Evolutionary conservation across 805 yeast species (phyloP).

Genomic region (Yarrowia sp.): DNA sequence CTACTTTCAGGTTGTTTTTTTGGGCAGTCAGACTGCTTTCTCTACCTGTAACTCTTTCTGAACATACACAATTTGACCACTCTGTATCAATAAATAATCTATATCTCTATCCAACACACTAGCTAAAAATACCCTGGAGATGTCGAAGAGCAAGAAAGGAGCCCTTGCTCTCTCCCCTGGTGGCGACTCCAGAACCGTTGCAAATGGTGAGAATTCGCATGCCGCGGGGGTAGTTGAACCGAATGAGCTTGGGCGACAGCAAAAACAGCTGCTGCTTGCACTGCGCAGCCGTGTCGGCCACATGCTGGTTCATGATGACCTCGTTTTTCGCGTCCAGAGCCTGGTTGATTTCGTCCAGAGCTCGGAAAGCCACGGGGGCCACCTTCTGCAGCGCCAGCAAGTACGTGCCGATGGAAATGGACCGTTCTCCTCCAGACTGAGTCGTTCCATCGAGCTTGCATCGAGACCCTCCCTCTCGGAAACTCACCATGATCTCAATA

Average conservation of each 20-base stretch:
- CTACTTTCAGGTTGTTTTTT: no score
- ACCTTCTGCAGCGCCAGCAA: constrained; percentile 86
- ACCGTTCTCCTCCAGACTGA: constrained; percentile 97
- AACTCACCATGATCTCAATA: constrained; percentile 76
- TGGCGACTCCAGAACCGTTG: constrained; percentile 9
- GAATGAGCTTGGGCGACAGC: constrained; percentile 22
- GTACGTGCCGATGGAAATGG: constrained; percentile 88
- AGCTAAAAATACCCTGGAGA: neutral
- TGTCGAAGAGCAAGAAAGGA: neutral
- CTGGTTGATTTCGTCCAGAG: constrained; percentile 96
- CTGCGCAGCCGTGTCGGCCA: neutral
- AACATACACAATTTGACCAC: no score
- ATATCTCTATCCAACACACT: neutral
- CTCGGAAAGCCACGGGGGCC: constrained; percentile 85
- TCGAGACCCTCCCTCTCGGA: constrained; percentile 71
- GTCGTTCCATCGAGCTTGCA: constrained; percentile 75
- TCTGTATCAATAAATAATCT: neutral
- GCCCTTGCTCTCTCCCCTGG: neutral
- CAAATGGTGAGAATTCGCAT: constrained; percentile 6
- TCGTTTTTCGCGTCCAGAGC: constrained; percentile 98
- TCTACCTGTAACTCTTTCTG: no score
- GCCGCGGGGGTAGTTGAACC: neutral
- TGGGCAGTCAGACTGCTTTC: no score
- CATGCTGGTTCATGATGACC: constrained; percentile 19
- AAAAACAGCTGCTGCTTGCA: constrained; percentile 8